Conservation (phyloP, 192 early-diverging fungal genomes). For the Podila minutissima region DNA sequence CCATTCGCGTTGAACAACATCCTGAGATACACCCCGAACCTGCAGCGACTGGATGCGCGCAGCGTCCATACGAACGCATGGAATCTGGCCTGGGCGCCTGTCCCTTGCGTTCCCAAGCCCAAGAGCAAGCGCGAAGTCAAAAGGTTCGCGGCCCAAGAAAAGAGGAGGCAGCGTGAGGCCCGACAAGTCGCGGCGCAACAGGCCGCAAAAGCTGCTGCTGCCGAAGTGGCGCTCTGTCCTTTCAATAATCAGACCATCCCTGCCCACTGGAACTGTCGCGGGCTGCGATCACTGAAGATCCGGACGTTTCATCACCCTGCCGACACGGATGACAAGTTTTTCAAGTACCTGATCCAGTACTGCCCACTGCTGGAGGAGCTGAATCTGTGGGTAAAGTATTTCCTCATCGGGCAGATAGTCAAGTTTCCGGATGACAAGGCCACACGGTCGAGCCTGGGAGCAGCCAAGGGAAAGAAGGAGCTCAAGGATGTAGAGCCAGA, state of each 20-base stretch:
- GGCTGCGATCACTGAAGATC: not conserved
- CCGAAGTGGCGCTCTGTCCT: no score
- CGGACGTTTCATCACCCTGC: not conserved
- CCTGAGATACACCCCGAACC: constrained; percentile 4
- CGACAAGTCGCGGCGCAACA: no score
- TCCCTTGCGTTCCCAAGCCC: no score
- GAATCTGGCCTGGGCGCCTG: no score
- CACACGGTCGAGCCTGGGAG: not conserved
- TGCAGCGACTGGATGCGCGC: not conserved
- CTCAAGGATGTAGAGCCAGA: not conserved
- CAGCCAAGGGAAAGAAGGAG: no score
- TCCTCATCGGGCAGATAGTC: not conserved
- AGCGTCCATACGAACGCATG: not conserved
- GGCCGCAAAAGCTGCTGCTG: no score
- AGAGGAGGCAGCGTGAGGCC: no score
- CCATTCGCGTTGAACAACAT: not conserved
- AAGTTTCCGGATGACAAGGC: not conserved
- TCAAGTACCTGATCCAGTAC: not conserved
- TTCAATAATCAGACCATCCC: not conserved
- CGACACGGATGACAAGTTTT: not conserved
- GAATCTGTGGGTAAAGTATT: not conserved
- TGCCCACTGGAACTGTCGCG: not conserved
- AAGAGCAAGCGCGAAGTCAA: no score
- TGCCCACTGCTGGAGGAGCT: not conserved
- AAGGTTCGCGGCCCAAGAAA: no score